Base-by-base conservation (phyloP, 2,329 filamentous ascomycete species). In the Seiridium cupressi region DNA sequence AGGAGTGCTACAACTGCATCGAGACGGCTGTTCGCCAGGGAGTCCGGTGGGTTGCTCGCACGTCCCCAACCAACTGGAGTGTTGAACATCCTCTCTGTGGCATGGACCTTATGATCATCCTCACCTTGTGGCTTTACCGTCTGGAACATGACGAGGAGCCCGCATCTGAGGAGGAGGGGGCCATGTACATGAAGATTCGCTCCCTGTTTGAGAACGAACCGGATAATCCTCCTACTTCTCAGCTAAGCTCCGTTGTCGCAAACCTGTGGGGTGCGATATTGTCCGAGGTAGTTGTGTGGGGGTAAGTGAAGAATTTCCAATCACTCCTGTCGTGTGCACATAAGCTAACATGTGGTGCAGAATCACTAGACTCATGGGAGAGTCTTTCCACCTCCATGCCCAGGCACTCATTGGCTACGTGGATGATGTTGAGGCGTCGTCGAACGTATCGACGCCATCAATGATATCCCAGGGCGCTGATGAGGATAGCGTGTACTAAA, bases 91-190 rank as follows among this genome's bases (percentile, higher is more conserved):
- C 95, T 57, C 88, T 99, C 61, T 97, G 93, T 72, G 94, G 94
- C 64, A 87, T 99, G 80, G 95, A 99, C 76, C 84, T 98, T 67
- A 97, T 99, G 87, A 95, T 98, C 74, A 95, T 97, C 69, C 89
- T 99, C 68, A 97, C 92, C 71, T 83, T 98, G 67, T 99, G 95
- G 95, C 89, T 99, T 70, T 98, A 97, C 82, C 93, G 93, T 79
- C 89, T 99, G 82, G 95, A 99, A 89, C 93, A 98, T 80, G 95
- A 99, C 81, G 93, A 96, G 66, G 94, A 98, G 80, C 89, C 89
- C 34, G 90, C 92, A 40, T 91, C 88, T 36, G 89, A 91, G 66
- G 92, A 96, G 71, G 92, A 97, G 77, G 78, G 90, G 69, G 84
- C 81, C 76, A 96, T 96, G 92, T 96, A 96, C 77, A 91, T 93